Base-by-base conservation (phyloP, 2,329 filamentous ascomycete genomes). In the Fusarium phyllophilum region DNA sequence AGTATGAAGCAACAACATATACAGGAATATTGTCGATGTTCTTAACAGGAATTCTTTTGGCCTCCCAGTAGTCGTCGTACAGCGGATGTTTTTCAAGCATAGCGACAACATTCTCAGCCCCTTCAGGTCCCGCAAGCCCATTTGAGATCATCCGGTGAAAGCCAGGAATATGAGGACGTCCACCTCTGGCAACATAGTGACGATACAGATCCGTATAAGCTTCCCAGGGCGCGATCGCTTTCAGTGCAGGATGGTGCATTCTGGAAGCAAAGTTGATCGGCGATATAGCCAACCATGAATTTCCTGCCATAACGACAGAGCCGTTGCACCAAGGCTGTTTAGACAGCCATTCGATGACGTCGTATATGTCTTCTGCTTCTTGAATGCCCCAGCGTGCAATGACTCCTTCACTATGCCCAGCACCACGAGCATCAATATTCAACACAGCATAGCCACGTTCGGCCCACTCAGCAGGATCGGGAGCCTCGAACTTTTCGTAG, bases 181-280 rank as follows among this genome's bases (percentile, higher is more conserved):
- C 78, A 1, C 79, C 79, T 3, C 79, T 75, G 12, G 61, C 75
- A 34, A 79, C 60, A 1, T 68, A 73, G 45, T 81, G 77, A 2
- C 70, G 61, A 22, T 67, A 73, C 8, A 62, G 38, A 29, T 70
- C 62, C 0, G 42, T 58, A 8, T 48, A 63, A 4, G 62, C 52
- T 22, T 72, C 68, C 70, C 64, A 73, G 1, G 70, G 70, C 4
- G 68, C 68, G 13, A 73, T 73, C 5, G 70, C 68, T 15, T 63
- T 71, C 3, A 72, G 44, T 7, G 39, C 36, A 2, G 63, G 70
- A 10, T 44, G 55, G 11, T 29, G 41, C 14, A 63, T 29, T 14
- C 55, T 42, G 14, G 63, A 58, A 22, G 54, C 57, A 29, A 71
- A 69, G 26, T 66, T 68, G 12, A 51, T 51, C 39, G 68, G 59